Conservation (phyloP, 768 basidiomycete genomes). For the Kwoniella botswanensis region DNA sequence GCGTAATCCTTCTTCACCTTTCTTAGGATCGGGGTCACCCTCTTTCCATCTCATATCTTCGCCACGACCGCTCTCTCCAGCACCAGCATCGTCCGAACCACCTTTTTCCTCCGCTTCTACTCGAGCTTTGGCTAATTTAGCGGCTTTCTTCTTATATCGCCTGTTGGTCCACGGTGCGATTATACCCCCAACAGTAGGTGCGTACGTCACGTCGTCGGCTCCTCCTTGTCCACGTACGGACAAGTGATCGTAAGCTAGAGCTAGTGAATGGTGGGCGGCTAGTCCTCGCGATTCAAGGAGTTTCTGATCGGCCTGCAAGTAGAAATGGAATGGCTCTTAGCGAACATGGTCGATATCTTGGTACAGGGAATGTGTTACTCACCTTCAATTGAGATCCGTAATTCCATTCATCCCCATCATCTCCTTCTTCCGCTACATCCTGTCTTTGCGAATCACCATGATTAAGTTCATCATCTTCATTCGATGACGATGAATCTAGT, state of each 20-base stretch:
- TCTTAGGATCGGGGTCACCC: constrained; percentile 27
- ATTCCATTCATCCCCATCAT: constrained; percentile 11
- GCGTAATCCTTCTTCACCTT: constrained; percentile 34
- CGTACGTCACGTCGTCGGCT: constrained; percentile 45
- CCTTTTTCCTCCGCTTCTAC: constrained; percentile 39
- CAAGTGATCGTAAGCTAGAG: constrained; percentile 45
- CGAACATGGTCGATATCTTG: not conserved
- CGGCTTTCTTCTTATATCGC: constrained; percentile 46
- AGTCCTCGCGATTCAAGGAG: constrained; percentile 37
- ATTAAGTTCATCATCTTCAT: not conserved
- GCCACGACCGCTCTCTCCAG: constrained; percentile 17
- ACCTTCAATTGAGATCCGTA: constrained; percentile 23
- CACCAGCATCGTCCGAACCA: constrained; percentile 19
- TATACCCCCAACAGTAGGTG: constrained; percentile 47
- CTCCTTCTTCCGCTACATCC: not conserved
- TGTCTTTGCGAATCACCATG: not conserved
- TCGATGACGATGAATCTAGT: not conserved
- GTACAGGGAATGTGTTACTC: not conserved
- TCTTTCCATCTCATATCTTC: constrained; percentile 26
- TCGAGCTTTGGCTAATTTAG: constrained; percentile 34
- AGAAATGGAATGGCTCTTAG: not conserved
- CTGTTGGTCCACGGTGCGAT: constrained; percentile 42
- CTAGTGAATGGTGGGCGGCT: constrained; percentile 35
- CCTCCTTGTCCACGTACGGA: constrained; percentile 47
- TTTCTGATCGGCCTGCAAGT: constrained; percentile 37